Evolutionary conservation across 192 early-diverging fungal genomes (phyloP).

Genomic region (Haplosporangium gracile): DNA sequence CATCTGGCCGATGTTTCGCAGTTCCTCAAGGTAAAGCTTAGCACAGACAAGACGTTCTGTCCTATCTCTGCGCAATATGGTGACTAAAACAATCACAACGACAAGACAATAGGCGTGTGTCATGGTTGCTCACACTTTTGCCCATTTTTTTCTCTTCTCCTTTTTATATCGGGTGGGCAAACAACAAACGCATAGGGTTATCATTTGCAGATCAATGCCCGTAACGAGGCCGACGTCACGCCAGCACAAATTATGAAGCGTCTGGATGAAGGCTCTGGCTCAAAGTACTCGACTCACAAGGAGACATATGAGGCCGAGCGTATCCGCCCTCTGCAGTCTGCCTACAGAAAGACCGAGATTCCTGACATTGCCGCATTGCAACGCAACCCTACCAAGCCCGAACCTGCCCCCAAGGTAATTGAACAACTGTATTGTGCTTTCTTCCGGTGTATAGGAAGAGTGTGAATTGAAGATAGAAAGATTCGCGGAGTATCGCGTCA

Average conservation of each 20-base stretch:
- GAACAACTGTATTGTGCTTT: background rate
- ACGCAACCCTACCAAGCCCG: constrained; percentile 61
- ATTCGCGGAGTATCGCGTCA: background rate
- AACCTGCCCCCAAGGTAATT: constrained; percentile 55
- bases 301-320: constrained; percentile 49
- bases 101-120: background rate
- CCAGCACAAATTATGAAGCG: constrained; percentile 88
- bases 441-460: too few species aligned
- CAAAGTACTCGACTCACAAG: constrained; percentile 90
- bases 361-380: constrained; percentile 70
- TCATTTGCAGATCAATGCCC: constrained; percentile 91
- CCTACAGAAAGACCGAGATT: constrained; percentile 70
- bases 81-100: constrained; percentile 2
- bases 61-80: background rate
- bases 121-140: background rate
- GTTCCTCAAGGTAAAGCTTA: constrained; percentile 77
- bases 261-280: constrained; percentile 85
- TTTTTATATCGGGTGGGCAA: background rate
- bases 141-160: background rate
- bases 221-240: constrained; percentile 85
- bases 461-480: background rate
- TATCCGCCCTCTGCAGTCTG: constrained; percentile 65
- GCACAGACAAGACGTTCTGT: background rate
- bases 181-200: constrained; percentile 66
- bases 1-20: constrained; percentile 87